Evolutionary conservation across 441 rosid genomes (phyloP).

Genomic region (Erodium chrysanthum): DNA sequence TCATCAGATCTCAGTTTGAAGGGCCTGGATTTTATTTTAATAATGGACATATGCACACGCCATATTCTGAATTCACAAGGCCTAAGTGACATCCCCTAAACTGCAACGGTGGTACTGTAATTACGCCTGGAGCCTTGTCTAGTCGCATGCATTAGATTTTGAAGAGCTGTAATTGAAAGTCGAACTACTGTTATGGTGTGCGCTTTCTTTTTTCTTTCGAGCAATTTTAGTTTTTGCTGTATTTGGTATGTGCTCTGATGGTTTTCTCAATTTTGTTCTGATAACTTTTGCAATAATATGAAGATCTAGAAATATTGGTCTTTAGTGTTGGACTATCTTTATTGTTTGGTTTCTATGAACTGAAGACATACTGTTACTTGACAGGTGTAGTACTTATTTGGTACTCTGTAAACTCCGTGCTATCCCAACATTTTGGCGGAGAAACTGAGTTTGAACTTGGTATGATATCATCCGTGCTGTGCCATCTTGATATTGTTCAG

Average conservation of each 20-base stretch:
- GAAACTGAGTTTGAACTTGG: conserved; percentile 16
- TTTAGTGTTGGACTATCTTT: not conserved
- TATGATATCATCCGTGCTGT: conserved; percentile 19
- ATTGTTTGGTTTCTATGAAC: not conserved
- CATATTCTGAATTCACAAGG: not conserved
- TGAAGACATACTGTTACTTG: not conserved
- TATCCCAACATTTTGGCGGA: conserved; percentile 9
- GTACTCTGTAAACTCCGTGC: conserved; percentile 4
- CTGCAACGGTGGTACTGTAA: not conserved
- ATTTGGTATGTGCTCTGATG: not conserved
- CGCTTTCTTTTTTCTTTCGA: not conserved
- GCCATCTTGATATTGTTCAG: conserved; percentile 22
- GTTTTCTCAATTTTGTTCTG: not conserved
- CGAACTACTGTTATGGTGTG: not conserved
- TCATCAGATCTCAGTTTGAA: conserved; percentile 1
- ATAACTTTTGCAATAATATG: not conserved
- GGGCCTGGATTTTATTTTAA: not conserved
- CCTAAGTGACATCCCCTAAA: not conserved
- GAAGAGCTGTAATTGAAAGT: not conserved
- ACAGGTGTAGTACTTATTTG: conserved; percentile 8
- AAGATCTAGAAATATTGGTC: not conserved
- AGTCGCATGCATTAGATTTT: not conserved
- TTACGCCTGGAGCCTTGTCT: not conserved
- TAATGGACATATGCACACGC: not conserved
- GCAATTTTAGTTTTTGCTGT: not conserved